Conservation (phyloP, 805 yeast genomes). For the Candida glaebosa region DNA sequence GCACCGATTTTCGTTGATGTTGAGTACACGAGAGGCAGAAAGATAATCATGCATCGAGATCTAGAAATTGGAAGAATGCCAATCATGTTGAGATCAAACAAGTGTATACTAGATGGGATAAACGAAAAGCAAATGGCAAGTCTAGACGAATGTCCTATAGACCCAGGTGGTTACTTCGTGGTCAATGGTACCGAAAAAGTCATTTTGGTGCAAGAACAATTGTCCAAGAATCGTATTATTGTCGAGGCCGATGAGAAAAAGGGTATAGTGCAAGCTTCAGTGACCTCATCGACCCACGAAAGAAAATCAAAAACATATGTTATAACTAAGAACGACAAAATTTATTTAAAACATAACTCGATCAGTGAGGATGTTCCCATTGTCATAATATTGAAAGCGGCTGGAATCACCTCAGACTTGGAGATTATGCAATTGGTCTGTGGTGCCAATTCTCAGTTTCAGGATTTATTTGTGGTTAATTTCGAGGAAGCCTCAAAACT, state of each 20-base stretch:
- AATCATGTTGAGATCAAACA: constrained; percentile 92
- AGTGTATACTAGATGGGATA: constrained; percentile 80
- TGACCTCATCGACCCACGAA: constrained; percentile 96
- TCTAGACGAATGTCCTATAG: constrained; percentile 91
- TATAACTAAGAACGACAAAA: constrained; percentile 83
- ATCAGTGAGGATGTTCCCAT: constrained; percentile 94
- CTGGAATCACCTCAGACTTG: constrained; percentile 87
- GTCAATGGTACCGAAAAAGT: constrained; percentile 98
- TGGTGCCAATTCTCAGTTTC: constrained; percentile 84
- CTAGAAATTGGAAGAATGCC: constrained; percentile 98
- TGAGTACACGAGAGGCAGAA: constrained; percentile 93
- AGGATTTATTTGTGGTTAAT: constrained; percentile 88
- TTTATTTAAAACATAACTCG: constrained; percentile 92
- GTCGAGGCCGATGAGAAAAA: constrained; percentile 97
- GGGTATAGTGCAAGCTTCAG: constrained; percentile 93
- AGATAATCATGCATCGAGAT: constrained; percentile 84
- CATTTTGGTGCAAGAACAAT: constrained; percentile 92
- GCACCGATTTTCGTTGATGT: constrained; percentile 97
- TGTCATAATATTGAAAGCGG: constrained; percentile 88
- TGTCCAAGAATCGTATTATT: constrained; percentile 93
- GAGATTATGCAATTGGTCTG: constrained; percentile 94
- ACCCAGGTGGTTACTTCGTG: constrained; percentile 98
- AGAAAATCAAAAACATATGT: constrained; percentile 97
- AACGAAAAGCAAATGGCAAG: constrained; percentile 82
- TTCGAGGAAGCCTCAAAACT: constrained; percentile 89